These are phyloP conservation scores for Mycena venus DNA, from an alignment of 768 basidiomycete species.

Conservation along the genomic window DNA sequence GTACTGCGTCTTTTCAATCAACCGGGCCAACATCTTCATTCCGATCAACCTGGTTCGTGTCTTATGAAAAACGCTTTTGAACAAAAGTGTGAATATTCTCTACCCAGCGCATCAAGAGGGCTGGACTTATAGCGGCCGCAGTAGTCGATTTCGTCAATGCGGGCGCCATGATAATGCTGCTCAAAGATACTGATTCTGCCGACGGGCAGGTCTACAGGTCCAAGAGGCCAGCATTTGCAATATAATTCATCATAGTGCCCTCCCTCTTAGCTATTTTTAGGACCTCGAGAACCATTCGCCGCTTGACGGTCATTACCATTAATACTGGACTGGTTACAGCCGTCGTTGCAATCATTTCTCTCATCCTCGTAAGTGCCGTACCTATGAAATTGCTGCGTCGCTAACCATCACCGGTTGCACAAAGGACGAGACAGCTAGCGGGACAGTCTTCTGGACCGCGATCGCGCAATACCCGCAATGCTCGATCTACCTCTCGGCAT, in stretches of 20 bases:
- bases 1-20: slow-evolving; percentile 31
- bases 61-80: neutral
- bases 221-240: slow-evolving; percentile 14
- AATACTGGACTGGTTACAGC: slow-evolving; percentile 31
- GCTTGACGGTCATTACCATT: slow-evolving; percentile 24
- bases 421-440: slow-evolving; percentile 31
- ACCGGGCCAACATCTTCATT: slow-evolving; percentile 25
- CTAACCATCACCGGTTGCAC: neutral
- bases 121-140: slow-evolving; percentile 16
- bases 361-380: slow-evolving; percentile 20
- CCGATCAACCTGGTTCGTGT: slow-evolving; percentile 28
- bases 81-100: neutral
- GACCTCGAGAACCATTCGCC: slow-evolving; percentile 26
- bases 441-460: slow-evolving; percentile 31
- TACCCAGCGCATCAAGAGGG: slow-evolving; percentile 26
- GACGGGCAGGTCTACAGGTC: neutral
- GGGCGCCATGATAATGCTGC: slow-evolving; percentile 26
- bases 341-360: slow-evolving; percentile 27
- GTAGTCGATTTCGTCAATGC: slow-evolving; percentile 27
- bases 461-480: slow-evolving; percentile 33
- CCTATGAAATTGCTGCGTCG: neutral
- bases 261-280: neutral
- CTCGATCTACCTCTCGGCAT: slow-evolving; percentile 29
- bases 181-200: slow-evolving; percentile 27
- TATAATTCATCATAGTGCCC: neutral